Conservation (phyloP, 108 stramenopile genomes). For the Cyclotella choctawhatcheeana region DNA sequence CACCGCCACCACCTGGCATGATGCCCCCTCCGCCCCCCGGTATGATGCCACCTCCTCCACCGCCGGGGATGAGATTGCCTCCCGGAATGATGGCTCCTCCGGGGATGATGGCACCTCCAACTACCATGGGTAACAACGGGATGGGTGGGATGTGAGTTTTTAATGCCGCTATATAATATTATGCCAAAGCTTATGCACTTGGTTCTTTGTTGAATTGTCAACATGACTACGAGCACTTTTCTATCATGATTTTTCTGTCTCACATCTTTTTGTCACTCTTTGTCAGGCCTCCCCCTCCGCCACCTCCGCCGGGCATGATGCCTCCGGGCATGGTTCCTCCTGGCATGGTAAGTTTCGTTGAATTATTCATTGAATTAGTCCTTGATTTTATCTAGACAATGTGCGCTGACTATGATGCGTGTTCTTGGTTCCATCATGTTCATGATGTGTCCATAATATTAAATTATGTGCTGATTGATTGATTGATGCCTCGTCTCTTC, state of each 20-base stretch:
- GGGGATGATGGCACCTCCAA: slow-evolving; percentile 41
- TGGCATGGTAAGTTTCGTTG: slow-evolving; percentile 13
- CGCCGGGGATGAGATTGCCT: slow-evolving; percentile 39
- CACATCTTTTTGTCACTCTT: too few relatives aligned
- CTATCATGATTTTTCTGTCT: too few relatives aligned
- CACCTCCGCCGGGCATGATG: slow-evolving; percentile 60
- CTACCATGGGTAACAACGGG: slow-evolving; percentile 1
- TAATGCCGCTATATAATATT: too few relatives aligned
- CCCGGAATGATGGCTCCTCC: slow-evolving; percentile 42
- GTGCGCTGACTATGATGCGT: too few relatives aligned
- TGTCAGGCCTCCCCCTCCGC: slow-evolving; percentile 20
- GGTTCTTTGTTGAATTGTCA: too few relatives aligned
- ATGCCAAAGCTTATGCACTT: too few relatives aligned
- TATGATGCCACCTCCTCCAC: slow-evolving; percentile 49
- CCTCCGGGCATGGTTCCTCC: slow-evolving; percentile 53
- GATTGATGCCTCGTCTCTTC: too few relatives aligned
- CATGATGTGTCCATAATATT: too few relatives aligned
- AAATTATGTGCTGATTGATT: too few relatives aligned
- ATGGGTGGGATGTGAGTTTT: slow-evolving; percentile 21
- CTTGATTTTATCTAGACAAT: too few relatives aligned
- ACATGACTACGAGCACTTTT: too few relatives aligned
- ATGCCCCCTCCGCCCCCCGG: slow-evolving; percentile 57
- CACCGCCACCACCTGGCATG: slow-evolving; percentile 27
- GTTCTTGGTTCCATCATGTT: too few relatives aligned
- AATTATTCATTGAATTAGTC: neutral